phyloP scores from a whole-genome alignment of 164 flowering plant species.

The Litsea cubeba region DNA sequence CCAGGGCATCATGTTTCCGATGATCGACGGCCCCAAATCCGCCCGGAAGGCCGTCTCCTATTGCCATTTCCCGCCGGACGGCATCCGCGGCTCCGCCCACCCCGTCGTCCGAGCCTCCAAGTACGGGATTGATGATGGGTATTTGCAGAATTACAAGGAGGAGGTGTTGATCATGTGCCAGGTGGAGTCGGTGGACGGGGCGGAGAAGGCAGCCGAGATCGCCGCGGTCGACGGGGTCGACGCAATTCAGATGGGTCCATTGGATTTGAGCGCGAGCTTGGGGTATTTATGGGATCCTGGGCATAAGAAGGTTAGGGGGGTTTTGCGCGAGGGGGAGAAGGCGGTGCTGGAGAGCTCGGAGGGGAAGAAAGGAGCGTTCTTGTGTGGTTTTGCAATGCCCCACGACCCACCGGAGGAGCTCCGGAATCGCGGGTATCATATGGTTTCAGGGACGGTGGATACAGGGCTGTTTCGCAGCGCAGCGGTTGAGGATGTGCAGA shows the following conservation, averaged over 20 bases:
- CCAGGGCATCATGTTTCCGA: slow-evolving; percentile 91
- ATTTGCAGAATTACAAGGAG: slow-evolving; percentile 53
- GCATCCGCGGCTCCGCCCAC: slow-evolving; percentile 88
- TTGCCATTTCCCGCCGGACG: slow-evolving; percentile 77
- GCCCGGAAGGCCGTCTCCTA: slow-evolving; percentile 72
- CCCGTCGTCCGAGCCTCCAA: slow-evolving; percentile 68
- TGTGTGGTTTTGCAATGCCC: slow-evolving; percentile 75
- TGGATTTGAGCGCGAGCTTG: slow-evolving; percentile 82
- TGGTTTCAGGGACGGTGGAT: slow-evolving; percentile 84
- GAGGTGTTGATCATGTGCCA: slow-evolving; percentile 88
- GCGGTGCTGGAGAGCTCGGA: slow-evolving; percentile 35
- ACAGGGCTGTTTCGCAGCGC: slow-evolving; percentile 65
- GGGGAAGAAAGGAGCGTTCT: slow-evolving; percentile 28
- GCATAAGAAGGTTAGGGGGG: slow-evolving; percentile 70
- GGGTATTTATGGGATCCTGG: slow-evolving; percentile 94
- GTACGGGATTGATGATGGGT: slow-evolving; percentile 77
- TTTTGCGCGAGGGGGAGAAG: slow-evolving; percentile 62
- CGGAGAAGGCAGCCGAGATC: slow-evolving; percentile 59
- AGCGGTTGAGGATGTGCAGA: slow-evolving; percentile 67
- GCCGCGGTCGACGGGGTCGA: slow-evolving; percentile 90
- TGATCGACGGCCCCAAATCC: slow-evolving; percentile 54
- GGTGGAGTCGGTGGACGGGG: slow-evolving; percentile 67
- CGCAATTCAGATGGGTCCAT: slow-evolving; percentile 88
- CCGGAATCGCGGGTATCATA: slow-evolving; percentile 57
- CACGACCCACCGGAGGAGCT: slow-evolving; percentile 53